Evolutionary conservation across 2,329 filamentous ascomycete genomes (phyloP).

Genomic region (Podosphaera leucotricha): DNA sequence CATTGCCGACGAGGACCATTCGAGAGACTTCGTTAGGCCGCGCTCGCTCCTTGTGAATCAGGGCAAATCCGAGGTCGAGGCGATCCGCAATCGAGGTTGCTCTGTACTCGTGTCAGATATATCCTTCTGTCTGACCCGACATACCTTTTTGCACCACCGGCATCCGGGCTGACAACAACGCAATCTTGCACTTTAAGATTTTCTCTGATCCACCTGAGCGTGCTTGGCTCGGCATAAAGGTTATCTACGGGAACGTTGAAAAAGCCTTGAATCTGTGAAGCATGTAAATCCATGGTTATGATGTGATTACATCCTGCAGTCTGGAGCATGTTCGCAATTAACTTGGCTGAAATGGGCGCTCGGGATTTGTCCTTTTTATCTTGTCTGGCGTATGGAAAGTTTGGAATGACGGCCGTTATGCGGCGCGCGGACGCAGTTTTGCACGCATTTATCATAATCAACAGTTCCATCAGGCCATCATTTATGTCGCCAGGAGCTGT

Average conservation of each 20-base stretch:
- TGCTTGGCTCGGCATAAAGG: constrained; percentile 80
- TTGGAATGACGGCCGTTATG: constrained; percentile 24
- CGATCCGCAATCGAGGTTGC: constrained; percentile 85
- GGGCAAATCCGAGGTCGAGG: constrained; percentile 69
- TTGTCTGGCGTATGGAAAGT: constrained; percentile 92
- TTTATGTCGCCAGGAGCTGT: constrained; percentile 93
- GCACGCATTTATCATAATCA: constrained; percentile 98
- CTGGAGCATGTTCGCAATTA: constrained; percentile 84
- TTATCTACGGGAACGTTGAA: constrained; percentile 97
- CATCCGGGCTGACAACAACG: constrained; percentile 87
- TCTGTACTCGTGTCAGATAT: constrained; percentile 18
- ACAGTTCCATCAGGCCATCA: constrained; percentile 94
- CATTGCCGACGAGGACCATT: constrained; percentile 92
- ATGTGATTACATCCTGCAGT: constrained; percentile 94
- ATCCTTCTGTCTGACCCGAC: constrained; percentile 5
- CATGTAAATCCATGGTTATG: constrained; percentile 89
- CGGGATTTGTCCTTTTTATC: constrained; percentile 98
- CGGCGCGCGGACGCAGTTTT: constrained; percentile 95
- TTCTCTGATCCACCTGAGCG: constrained; percentile 87
- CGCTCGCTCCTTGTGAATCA: constrained; percentile 91
- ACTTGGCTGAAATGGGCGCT: constrained; percentile 85
- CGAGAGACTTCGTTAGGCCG: constrained; percentile 77
- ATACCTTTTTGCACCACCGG: constrained; percentile 74
- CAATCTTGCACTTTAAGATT: constrained; percentile 62
- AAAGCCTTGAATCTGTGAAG: constrained; percentile 98